Evolutionary conservation across 306 rosid species (phyloP), one percentile per base, ranked within the genome.

Genomic region (Cucurbita argyrosperma): DNA sequence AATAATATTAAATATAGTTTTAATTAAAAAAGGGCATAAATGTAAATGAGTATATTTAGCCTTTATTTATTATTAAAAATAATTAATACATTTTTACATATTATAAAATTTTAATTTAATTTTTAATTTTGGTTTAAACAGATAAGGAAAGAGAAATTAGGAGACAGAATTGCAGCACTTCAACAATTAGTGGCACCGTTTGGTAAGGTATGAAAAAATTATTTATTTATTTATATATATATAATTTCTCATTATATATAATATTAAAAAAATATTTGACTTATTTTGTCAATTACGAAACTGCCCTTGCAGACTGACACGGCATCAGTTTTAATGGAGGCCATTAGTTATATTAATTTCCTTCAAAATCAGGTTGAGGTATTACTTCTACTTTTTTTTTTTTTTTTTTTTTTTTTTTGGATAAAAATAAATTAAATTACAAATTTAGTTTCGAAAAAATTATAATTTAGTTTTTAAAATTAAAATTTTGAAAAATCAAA

Each of bases 101-200:
- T 26, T 26, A 26, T 26, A 26, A 26, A 26, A 26, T 26, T 26
- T 26, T 1, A 26, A 26, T 26, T 26, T 1, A 26, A 1, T 26
- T n/a, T 18, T 43, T 3, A 21, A 47, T 49, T 49, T 4, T 43
- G 5, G 4, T 23, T 68, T 0, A 42, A 9, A 49, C 85, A 92
- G 97, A 96, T 92, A 72, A 82, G 97, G 76, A 92, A 92, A 81
- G 97, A 92, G 72, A 92, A 89, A 84, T 59, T 92, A 74, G 97
- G 97, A 71, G 97, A 92, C 70, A 92, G 96, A 77, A 82, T 92
- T 77, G 91, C 97, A 49, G 85, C 94, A 70, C 97, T 92, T 79
- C 97, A 92, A 77, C 97, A 92, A 79, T 74, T 92, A 84, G 97
- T 92, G 39, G 89, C 97, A 66, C 97, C 97, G 23, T 92, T 89